Evolutionary conservation across 345 rosid genomes (phyloP).

Genomic region (Gossypium turneri): DNA sequence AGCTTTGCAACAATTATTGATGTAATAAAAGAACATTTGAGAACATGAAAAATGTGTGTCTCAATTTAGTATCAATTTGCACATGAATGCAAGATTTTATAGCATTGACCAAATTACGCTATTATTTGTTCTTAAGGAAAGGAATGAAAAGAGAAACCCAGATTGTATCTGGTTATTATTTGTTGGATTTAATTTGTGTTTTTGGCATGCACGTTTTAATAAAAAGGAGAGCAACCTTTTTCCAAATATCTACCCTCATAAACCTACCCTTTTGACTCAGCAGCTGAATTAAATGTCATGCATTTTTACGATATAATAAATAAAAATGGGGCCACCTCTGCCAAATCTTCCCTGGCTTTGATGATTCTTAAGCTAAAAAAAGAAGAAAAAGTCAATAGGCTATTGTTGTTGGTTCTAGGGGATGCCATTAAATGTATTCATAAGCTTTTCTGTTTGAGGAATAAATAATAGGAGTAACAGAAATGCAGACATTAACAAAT

Average conservation of each 20-base stretch:
- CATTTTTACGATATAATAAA: too few relatives aligned
- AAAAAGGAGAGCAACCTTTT: background rate
- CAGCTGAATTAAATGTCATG: background rate
- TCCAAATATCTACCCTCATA: slow-evolving; percentile 20
- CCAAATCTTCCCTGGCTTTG: too few relatives aligned
- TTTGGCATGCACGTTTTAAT: background rate
- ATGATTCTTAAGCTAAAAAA: too few relatives aligned
- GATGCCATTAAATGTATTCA: background rate
- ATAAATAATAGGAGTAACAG: background rate
- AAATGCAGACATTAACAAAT: background rate
- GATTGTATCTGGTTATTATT: background rate
- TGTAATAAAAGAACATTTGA: background rate
- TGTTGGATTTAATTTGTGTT: background rate
- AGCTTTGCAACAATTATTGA: slow-evolving; percentile 6
- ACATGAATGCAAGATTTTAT: too few relatives aligned
- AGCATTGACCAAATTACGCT: background rate
- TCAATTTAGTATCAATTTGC: too few relatives aligned
- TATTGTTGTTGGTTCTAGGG: background rate
- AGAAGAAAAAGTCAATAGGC: background rate
- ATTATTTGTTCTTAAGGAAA: background rate
- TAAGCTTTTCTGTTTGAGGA: background rate
- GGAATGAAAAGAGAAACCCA: background rate
- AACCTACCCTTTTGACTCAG: slow-evolving; percentile 28
- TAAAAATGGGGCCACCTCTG: too few relatives aligned
- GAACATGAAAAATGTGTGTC: background rate